Percentiles rank a stretch among this genome's conserved stretches.
Evolutionary conservation across 129 eudicot species (phyloP).

Genomic region (Artemisia argyi): DNA sequence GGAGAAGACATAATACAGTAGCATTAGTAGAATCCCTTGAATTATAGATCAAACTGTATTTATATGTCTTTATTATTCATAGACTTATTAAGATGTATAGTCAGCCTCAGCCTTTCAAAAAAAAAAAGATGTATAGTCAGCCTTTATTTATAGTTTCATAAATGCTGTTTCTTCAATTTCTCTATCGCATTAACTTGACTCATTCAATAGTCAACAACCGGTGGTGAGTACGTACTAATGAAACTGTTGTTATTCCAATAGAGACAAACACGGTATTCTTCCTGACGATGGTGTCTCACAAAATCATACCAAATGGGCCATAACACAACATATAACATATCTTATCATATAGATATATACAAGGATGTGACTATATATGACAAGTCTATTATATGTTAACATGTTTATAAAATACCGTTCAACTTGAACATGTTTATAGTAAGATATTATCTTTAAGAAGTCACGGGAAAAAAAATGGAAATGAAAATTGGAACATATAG

Average conservation of each 20-base stretch:
- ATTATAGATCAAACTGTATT: no score
- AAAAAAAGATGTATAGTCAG: neutral
- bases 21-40: no score
- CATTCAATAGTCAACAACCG: slow-evolving; percentile 23
- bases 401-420: no score
- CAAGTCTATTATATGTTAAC: no score
- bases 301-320: neutral
- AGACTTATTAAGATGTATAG: neutral
- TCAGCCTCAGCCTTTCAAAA: no score
- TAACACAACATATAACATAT: neutral
- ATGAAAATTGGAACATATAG: neutral
- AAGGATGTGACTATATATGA: no score
- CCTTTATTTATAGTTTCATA: neutral
- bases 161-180: neutral
- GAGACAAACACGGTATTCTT: slow-evolving; percentile 10
- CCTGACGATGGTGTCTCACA: slow-evolving; percentile 18
- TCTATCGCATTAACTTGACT: slow-evolving; percentile 2
- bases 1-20: no score
- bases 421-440: neutral
- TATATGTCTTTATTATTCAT: neutral
- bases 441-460: no score
- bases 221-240: slow-evolving; percentile 8
- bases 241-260: neutral
- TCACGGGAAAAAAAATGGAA: no score
- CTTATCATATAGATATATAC: no score